These are phyloP conservation scores for Bretziella fagacearum DNA, from an alignment of 2,329 filamentous ascomycete genomes.

Conservation along the genomic window DNA sequence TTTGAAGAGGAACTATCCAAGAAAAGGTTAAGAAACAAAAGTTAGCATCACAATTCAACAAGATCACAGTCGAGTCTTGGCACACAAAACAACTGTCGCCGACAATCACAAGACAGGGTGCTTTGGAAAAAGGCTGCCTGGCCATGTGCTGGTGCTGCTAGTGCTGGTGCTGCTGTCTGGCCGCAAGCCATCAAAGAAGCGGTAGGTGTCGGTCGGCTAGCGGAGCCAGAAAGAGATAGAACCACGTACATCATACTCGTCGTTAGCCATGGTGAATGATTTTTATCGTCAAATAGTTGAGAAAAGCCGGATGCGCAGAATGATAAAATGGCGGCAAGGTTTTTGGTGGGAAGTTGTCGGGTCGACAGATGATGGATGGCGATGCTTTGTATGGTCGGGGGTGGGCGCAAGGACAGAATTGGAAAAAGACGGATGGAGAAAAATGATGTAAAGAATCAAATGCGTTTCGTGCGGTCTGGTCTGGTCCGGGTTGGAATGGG, in stretches of 20 bases:
- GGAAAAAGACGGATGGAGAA: constrained; percentile 9
- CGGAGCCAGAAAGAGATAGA: constrained; percentile 21
- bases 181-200: not conserved
- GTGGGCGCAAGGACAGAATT: constrained; percentile 2
- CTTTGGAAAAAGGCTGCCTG: no score
- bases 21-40: constrained; percentile 3
- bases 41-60: constrained; percentile 1
- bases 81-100: no score
- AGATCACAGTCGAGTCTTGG: no score
- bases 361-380: not conserved
- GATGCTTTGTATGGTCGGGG: not conserved
- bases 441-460: constrained; percentile 13
- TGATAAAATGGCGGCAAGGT: not conserved
- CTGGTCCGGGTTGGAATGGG: constrained; percentile 1
- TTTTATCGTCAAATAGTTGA: constrained; percentile 15
- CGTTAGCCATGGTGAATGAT: constrained; percentile 72
- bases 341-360: not conserved
- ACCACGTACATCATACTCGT: constrained; percentile 84
- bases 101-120: no score
- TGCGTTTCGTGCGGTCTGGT: constrained; percentile 5
- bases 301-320: not conserved
- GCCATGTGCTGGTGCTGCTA: no score
- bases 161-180: not conserved
- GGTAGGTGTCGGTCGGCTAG: not conserved
- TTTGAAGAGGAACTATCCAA: constrained; percentile 89